phyloP scores from a whole-genome alignment of 352 stramenopile species.

The Pythium coloratum region DNA sequence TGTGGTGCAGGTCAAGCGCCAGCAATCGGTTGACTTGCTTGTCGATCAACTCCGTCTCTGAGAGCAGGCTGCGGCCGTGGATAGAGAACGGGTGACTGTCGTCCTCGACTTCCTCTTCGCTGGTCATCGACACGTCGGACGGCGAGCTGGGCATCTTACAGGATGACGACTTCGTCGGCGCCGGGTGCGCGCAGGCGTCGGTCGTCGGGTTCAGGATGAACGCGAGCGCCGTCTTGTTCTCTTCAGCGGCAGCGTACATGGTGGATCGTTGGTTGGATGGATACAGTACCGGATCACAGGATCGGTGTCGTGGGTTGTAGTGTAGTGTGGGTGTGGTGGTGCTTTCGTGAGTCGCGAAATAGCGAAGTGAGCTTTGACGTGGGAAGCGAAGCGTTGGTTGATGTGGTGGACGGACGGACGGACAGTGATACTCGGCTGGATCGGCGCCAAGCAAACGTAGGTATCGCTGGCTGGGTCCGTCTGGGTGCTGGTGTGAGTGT shows the following conservation, averaged over 20 bases:
- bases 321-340: background rate
- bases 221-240: conserved; percentile 60
- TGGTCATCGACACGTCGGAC: conserved; percentile 28
- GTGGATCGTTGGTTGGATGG: background rate
- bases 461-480: background rate
- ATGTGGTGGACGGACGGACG: background rate
- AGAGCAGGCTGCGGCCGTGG: conserved; percentile 53
- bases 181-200: conserved; percentile 15
- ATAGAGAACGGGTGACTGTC: conserved; percentile 41
- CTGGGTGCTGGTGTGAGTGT: background rate
- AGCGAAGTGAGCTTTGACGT: background rate
- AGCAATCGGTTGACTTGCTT: conserved; percentile 61
- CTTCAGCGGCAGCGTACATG: conserved; percentile 28
- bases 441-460: background rate
- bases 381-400: background rate
- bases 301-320: conserved; percentile 16
- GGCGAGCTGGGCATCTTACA: conserved; percentile 35
- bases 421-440: background rate
- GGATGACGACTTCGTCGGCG: conserved; percentile 47
- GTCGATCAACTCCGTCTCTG: conserved; percentile 48
- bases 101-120: conserved; percentile 38
- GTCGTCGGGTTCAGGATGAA: conserved; percentile 73
- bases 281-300: background rate
- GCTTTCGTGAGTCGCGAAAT: background rate
- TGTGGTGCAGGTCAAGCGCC: conserved; percentile 51